Percentiles rank a stretch among this genome's conserved stretches.
phyloP scores from a whole-genome alignment of 108 stramenopile genomes.

The Fistulifera solaris region DNA sequence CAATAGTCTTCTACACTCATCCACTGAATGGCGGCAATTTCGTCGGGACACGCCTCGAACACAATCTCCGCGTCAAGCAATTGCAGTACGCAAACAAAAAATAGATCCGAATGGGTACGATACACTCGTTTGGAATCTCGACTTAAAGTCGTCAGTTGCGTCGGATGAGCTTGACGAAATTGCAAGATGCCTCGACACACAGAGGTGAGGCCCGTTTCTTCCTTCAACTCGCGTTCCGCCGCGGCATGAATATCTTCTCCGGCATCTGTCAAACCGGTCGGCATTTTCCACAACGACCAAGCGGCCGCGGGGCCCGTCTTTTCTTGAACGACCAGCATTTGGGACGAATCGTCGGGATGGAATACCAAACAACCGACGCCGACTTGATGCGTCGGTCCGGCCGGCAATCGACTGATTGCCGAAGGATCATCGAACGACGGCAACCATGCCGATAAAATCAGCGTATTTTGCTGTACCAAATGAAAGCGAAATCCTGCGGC shows the following conservation, averaged over 20 bases:
- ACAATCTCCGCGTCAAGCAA: constrained; percentile 22
- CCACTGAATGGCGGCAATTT: constrained; percentile 73
- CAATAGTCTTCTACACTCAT: constrained; percentile 69
- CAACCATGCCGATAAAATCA: constrained; percentile 65
- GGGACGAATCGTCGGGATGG: constrained; percentile 32
- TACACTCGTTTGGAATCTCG: constrained; percentile 1
- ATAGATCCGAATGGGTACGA: constrained; percentile 47
- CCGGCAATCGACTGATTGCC: constrained; percentile 37
- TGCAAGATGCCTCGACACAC: constrained; percentile 44
- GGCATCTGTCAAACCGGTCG: constrained; percentile 78
- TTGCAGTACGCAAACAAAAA: constrained; percentile 59
- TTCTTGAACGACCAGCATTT: constrained; percentile 75
- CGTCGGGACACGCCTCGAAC: constrained; percentile 26
- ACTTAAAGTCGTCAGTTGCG: not conserved
- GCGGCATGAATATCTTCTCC: constrained; percentile 71
- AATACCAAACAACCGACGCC: constrained; percentile 69
- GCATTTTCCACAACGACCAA: constrained; percentile 69
- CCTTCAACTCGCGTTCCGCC: constrained; percentile 60
- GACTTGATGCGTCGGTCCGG: constrained; percentile 74
- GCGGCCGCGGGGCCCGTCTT: constrained; percentile 62
- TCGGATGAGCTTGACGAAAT: constrained; percentile 61
- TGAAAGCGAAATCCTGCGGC: constrained; percentile 61
- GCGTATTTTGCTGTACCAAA: constrained; percentile 17
- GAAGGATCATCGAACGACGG: constrained; percentile 16
- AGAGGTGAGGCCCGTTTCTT: constrained; percentile 60